phyloP scores from a whole-genome alignment of 164 flowering plant genomes.

The Magnolia changhungtana region DNA sequence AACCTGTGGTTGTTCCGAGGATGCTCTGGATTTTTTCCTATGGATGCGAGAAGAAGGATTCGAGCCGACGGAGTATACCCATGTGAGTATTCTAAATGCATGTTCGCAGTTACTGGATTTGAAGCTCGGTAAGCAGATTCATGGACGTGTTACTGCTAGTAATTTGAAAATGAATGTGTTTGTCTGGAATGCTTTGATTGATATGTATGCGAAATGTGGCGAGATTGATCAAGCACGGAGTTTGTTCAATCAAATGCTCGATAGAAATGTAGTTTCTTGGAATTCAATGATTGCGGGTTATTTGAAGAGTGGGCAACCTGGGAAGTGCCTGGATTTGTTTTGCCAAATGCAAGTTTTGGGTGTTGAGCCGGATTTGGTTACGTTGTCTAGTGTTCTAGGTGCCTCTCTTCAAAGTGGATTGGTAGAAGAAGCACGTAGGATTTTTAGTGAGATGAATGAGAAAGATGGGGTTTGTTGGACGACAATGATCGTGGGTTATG shows the following conservation, averaged over 20 bases:
- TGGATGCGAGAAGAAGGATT: constrained; percentile 40
- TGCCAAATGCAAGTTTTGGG: constrained; percentile 30
- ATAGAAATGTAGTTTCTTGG: constrained; percentile 38
- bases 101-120: constrained; percentile 41
- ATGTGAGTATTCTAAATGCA: constrained; percentile 42
- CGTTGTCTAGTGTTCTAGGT: constrained; percentile 42
- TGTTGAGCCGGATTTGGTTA: constrained; percentile 43
- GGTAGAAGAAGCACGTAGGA: constrained; percentile 34
- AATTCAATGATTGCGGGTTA: constrained; percentile 45
- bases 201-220: constrained; percentile 61
- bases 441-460: constrained; percentile 31
- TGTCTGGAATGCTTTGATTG: constrained; percentile 46
- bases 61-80: constrained; percentile 34
- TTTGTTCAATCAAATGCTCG: constrained; percentile 38
- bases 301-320: constrained; percentile 34
- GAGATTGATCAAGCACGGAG: constrained; percentile 36
- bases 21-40: constrained; percentile 29
- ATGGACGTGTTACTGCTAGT: constrained; percentile 35
- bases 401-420: constrained; percentile 37
- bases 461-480: constrained; percentile 55
- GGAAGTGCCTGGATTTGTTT: constrained; percentile 41
- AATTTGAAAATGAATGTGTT: constrained; percentile 30
- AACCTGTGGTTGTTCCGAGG: constrained; percentile 20
- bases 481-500: constrained; percentile 50
- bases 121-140: constrained; percentile 48